phyloP scores from a whole-genome alignment of 192 early-diverging fungal genomes.

The Chytriomyces sp. region DNA sequence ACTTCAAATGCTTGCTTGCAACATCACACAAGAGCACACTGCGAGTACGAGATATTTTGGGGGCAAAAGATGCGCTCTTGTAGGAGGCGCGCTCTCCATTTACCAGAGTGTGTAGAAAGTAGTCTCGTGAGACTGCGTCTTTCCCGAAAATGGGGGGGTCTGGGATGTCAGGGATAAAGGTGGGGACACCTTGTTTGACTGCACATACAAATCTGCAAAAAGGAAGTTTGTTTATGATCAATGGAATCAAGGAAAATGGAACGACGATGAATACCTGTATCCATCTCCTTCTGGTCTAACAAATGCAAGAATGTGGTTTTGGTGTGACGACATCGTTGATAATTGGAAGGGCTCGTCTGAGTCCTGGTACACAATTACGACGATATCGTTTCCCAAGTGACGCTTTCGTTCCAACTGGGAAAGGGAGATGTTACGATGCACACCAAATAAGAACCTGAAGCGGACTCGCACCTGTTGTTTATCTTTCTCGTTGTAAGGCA shows the following conservation, averaged over 20 bases:
- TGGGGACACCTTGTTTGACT: conserved; percentile 52
- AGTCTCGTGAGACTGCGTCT: conserved; percentile 65
- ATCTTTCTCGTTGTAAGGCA: conserved; percentile 69
- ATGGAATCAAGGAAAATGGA: background rate
- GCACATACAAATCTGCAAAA: conserved; percentile 12
- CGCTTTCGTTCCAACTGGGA: conserved; percentile 66
- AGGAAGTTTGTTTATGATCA: background rate
- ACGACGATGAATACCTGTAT: conserved; percentile 34
- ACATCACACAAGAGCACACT: conserved; percentile 64
- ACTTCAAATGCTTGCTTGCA: conserved; percentile 48
- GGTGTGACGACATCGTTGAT: conserved; percentile 52
- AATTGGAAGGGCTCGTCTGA: conserved; percentile 50
- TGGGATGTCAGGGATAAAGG: conserved; percentile 64
- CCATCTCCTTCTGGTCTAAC: conserved; percentile 53
- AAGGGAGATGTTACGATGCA: background rate
- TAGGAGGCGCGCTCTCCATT: conserved; percentile 70
- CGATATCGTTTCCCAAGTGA: conserved; percentile 76
- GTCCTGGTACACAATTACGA: conserved; percentile 60
- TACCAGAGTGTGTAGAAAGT: conserved; percentile 67
- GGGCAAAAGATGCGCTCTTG: conserved; percentile 65
- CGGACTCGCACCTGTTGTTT: conserved; percentile 56
- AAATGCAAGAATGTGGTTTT: conserved; percentile 62
- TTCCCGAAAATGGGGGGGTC: conserved; percentile 55
- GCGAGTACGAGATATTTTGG: conserved; percentile 64
- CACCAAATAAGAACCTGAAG: background rate